Conservation (phyloP, 192 early-diverging fungal species). For the Pilobolus umbonatus region DNA sequence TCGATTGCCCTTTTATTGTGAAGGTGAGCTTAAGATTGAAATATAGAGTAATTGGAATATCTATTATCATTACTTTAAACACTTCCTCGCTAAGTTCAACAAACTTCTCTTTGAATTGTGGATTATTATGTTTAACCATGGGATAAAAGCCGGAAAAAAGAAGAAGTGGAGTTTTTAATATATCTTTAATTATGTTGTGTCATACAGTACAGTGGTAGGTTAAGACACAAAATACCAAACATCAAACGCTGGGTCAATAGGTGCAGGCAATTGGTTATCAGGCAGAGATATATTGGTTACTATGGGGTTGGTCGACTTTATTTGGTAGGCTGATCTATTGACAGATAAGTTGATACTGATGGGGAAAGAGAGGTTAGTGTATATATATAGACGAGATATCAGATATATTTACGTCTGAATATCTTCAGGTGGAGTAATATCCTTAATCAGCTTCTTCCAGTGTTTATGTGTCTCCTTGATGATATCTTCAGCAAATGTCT, state of each 20-base stretch:
- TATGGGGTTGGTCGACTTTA: conserved; percentile 35
- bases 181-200: not conserved
- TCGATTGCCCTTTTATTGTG: not conserved
- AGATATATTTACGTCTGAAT: conserved; percentile 56
- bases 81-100: conserved; percentile 44
- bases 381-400: not conserved
- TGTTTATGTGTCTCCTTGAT: conserved; percentile 92
- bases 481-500: conserved; percentile 87
- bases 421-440: conserved; percentile 64
- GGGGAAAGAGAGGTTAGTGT: not conserved
- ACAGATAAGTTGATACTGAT: conserved; percentile 58
- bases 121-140: conserved; percentile 21
- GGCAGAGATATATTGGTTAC: conserved; percentile 1
- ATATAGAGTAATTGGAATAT: not conserved
- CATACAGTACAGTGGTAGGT: not conserved
- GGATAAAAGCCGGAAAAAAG: not conserved
- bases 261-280: conserved; percentile 37
- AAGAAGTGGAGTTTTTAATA: not conserved
- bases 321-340: conserved; percentile 63
- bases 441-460: conserved; percentile 80
- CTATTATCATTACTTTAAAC: conserved; percentile 35
- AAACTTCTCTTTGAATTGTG: conserved; percentile 49
- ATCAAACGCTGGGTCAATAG: conserved; percentile 77
- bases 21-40: not conserved
- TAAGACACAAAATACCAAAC: conserved; percentile 93